Percentiles rank a stretch among this genome's conserved stretches.
These are phyloP conservation scores for Xylaria sp. DNA, from an alignment of 495 filamentous ascomycete genomes.

Conservation along the genomic window DNA sequence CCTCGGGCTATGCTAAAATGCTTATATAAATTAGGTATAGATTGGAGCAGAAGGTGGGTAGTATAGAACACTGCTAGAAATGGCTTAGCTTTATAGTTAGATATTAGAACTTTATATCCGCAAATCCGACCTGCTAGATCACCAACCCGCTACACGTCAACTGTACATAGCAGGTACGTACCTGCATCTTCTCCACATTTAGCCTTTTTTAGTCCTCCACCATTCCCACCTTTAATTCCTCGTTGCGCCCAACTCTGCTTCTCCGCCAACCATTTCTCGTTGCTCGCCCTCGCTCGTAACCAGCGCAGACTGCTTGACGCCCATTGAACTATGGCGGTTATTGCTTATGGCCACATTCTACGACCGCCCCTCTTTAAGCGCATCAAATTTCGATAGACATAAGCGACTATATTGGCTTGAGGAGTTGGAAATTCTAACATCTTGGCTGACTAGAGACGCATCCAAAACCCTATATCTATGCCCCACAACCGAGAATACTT, in stretches of 20 bases:
- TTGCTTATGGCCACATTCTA: constrained; percentile 8
- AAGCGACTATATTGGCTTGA: not conserved
- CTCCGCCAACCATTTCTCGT: constrained; percentile 24
- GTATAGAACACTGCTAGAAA: too few relatives aligned
- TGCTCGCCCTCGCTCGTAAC: constrained; percentile 18
- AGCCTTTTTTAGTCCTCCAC: not conserved
- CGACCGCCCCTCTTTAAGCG: not conserved
- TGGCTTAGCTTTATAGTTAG: too few relatives aligned
- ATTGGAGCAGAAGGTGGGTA: too few relatives aligned
- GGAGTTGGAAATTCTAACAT: not conserved
- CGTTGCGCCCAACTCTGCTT: constrained; percentile 8
- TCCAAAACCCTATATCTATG: not conserved
- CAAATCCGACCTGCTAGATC: too few relatives aligned
- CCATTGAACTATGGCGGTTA: constrained; percentile 23
- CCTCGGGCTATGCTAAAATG: too few relatives aligned
- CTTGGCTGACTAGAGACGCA: constrained; percentile 2
- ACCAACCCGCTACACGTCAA: not conserved
- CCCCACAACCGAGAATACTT: too few relatives aligned
- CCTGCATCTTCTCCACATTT: constrained; percentile 23
- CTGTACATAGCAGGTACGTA: constrained; percentile 19
- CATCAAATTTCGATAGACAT: not conserved
- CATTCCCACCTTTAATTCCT: constrained; percentile 4
- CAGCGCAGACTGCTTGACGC: not conserved
- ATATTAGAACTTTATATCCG: too few relatives aligned
- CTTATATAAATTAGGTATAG: too few relatives aligned